Evolutionary conservation across 75 land plant genomes (phyloP).

Genomic region (Ceratopteris richardii): DNA sequence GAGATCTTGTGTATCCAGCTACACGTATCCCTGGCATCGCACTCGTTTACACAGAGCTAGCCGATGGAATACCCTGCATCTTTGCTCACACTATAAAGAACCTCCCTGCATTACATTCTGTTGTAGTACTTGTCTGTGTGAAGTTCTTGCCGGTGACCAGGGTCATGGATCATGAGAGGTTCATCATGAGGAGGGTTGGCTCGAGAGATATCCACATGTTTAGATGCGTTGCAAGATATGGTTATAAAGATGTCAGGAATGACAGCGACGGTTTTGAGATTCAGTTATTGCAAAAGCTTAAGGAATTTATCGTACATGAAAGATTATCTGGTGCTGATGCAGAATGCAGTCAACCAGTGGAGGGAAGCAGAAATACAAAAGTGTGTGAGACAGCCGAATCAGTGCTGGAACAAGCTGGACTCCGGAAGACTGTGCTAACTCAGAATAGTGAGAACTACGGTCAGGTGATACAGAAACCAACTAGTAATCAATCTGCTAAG

Average conservation of each 20-base stretch:
- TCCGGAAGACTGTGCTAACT: no score
- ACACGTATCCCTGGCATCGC: slow-evolving; percentile 44
- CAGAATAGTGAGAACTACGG: no score
- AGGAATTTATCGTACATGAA: slow-evolving; percentile 26
- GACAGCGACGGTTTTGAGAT: slow-evolving; percentile 34
- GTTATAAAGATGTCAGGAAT: slow-evolving; percentile 34
- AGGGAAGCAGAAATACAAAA: not conserved
- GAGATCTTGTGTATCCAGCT: slow-evolving; percentile 16
- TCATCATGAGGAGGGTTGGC: slow-evolving; percentile 42
- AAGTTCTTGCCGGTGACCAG: slow-evolving; percentile 45
- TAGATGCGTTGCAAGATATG: slow-evolving; percentile 51
- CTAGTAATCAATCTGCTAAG: not conserved
- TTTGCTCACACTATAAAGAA: slow-evolving; percentile 45
- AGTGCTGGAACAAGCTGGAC: no score
- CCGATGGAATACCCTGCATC: slow-evolving; percentile 55
- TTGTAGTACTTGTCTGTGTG: slow-evolving; percentile 47
- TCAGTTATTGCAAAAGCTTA: slow-evolving; percentile 28
- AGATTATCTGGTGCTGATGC: not conserved
- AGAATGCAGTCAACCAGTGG: not conserved
- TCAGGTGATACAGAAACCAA: no score
- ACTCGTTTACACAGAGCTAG: slow-evolving; percentile 54
- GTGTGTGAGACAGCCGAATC: no score
- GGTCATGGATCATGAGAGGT: slow-evolving; percentile 39
- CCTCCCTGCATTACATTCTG: slow-evolving; percentile 49
- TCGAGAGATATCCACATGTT: slow-evolving; percentile 36